phyloP scores from a whole-genome alignment of 495 filamentous ascomycete genomes.

The Aspergillus ostianus region DNA sequence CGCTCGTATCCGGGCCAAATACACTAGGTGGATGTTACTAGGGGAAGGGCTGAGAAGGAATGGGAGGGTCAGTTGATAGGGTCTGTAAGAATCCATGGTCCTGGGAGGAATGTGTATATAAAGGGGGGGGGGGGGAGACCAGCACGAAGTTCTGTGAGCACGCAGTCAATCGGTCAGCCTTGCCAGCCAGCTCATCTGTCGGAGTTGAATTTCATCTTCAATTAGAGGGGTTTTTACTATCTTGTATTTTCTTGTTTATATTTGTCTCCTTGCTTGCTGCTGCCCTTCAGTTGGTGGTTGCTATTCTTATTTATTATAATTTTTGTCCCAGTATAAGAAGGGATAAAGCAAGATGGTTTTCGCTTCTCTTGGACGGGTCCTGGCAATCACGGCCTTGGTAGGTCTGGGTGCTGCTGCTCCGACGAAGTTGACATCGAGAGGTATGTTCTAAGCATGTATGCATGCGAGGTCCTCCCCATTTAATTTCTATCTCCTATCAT shows the following conservation, averaged over 20 bases:
- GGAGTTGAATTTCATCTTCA: not conserved
- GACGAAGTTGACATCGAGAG: conserved; percentile 20
- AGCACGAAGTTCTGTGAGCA: not conserved
- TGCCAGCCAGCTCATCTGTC: not conserved
- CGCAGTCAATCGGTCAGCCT: not conserved
- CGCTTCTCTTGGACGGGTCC: conserved; percentile 5
- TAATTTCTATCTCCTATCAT: not conserved
- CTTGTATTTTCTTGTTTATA: not conserved
- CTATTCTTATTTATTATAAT: not conserved
- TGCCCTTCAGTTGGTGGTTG: not conserved
- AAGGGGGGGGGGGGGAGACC: not conserved
- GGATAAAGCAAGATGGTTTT: not conserved
- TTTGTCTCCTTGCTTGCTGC: not conserved
- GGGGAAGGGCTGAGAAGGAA: not conserved
- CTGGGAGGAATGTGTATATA: not conserved
- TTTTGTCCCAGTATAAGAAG: not conserved
- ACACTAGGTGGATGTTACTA: not conserved
- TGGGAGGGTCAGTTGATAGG: not conserved
- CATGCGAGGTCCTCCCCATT: not conserved
- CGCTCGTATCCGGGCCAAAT: not conserved
- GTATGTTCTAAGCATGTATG: conserved; percentile 15
- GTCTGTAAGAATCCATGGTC: too few species aligned
- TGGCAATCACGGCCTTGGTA: conserved; percentile 20
- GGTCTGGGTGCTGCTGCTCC: conserved; percentile 27
- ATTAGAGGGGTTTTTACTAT: too few species aligned